Evolutionary conservation across 768 basidiomycete genomes (phyloP).

Genomic region (Rhizopogon sp.): DNA sequence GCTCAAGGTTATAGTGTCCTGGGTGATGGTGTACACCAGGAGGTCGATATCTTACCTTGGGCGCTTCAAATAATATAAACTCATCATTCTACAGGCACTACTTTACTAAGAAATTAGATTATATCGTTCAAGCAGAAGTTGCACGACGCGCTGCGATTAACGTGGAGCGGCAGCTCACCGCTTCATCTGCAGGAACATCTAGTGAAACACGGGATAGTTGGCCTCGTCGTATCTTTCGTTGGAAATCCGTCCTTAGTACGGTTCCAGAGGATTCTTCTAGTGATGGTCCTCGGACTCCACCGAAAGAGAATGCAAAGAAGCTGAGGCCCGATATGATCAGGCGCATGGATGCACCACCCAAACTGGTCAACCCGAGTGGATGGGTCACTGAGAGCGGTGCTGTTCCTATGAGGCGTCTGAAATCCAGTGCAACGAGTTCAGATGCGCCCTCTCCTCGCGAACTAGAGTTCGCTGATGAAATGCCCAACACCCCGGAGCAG

Average conservation of each 20-base stretch:
- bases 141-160: conserved; percentile 21
- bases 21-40: conserved; percentile 78
- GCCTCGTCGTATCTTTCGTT: conserved; percentile 25
- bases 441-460: conserved; percentile 3
- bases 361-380: conserved; percentile 70
- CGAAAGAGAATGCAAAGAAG: conserved; percentile 19
- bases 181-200: conserved; percentile 7
- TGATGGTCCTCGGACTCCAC: conserved; percentile 11
- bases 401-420: conserved; percentile 17
- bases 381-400: conserved; percentile 49
- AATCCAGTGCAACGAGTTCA: conserved; percentile 3
- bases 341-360: conserved; percentile 63
- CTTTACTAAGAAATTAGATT: conserved; percentile 64
- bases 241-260: conserved; percentile 17
- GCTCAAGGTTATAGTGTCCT: conserved; percentile 67
- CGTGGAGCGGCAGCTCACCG: conserved; percentile 15
- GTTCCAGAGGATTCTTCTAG: conserved; percentile 17
- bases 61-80: neutral
- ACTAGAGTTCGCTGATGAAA: neutral
- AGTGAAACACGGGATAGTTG: conserved; percentile 14
- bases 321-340: conserved; percentile 74
- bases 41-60: conserved; percentile 38
- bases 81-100: conserved; percentile 44
- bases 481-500: conserved; percentile 1
- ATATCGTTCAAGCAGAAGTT: conserved; percentile 45